Evolutionary conservation across 176 grass and related monocot genomes (phyloP).

Genomic region (Paspalum notatum): DNA sequence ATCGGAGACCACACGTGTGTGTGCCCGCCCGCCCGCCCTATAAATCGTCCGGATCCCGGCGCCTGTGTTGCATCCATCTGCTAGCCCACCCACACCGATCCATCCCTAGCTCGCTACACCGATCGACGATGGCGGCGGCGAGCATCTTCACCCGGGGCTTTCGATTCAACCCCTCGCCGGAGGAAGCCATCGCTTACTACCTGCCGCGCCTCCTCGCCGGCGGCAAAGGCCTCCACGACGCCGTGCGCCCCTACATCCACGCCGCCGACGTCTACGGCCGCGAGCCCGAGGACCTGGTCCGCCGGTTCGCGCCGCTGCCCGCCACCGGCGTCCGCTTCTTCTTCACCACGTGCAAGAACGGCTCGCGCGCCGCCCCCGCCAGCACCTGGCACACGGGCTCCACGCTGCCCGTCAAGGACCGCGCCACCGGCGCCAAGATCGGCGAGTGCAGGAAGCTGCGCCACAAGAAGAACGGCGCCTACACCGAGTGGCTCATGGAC

Average conservation of each 20-base stretch:
- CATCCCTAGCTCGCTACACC: too few species aligned
- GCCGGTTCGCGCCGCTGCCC: background rate
- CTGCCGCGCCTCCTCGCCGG: slow-evolving; percentile 5
- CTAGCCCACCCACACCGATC: too few species aligned
- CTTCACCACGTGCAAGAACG: background rate
- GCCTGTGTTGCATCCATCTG: too few species aligned
- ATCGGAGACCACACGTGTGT: too few species aligned
- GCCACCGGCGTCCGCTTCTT: background rate
- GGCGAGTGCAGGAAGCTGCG: too few species aligned
- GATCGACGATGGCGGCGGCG: background rate
- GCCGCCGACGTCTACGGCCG: background rate
- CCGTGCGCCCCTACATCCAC: background rate
- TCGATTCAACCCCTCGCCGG: background rate
- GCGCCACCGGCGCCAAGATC: too few species aligned
- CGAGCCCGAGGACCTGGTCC: background rate
- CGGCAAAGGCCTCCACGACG: background rate
- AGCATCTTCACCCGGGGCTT: background rate
- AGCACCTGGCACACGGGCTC: background rate
- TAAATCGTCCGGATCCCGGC: too few species aligned
- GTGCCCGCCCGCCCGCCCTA: too few species aligned
- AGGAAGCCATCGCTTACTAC: background rate
- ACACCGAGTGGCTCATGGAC: too few species aligned
- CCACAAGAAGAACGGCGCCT: too few species aligned
- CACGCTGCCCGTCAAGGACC: too few species aligned
- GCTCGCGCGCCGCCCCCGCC: background rate